Percentiles rank a stretch among this genome's conserved stretches.
Evolutionary conservation across 169 alveolate species (phyloP).

Genomic region (Babesia bovis): DNA sequence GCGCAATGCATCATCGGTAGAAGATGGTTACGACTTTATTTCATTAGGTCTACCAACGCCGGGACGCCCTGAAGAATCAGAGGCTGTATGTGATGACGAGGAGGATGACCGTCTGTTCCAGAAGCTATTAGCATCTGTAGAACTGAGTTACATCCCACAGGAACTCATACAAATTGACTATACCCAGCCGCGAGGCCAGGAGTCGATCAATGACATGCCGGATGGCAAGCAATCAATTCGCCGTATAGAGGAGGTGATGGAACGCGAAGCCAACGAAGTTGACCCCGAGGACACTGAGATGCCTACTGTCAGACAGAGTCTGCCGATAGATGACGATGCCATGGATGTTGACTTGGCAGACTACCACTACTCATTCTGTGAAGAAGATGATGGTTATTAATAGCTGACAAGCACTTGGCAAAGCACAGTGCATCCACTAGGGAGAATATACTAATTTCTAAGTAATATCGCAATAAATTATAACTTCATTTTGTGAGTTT

Average conservation of each 20-base stretch:
- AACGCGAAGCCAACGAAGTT: constrained; percentile 40
- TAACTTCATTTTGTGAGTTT: background rate
- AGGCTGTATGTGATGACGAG: constrained; percentile 1
- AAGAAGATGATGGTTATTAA: constrained; percentile 50
- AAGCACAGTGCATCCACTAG: background rate
- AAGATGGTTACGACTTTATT: constrained; percentile 8
- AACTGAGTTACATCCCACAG: constrained; percentile 33
- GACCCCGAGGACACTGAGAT: constrained; percentile 15
- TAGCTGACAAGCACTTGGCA: no score
- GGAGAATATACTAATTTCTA: background rate
- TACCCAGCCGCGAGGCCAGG: background rate
- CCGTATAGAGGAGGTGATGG: constrained; percentile 27
- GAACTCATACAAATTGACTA: constrained; percentile 47
- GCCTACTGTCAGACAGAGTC: background rate
- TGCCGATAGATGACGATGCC: background rate
- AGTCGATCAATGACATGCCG: background rate
- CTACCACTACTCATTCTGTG: constrained; percentile 67
- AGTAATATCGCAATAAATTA: background rate
- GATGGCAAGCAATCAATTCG: constrained; percentile 19
- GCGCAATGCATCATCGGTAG: constrained; percentile 27
- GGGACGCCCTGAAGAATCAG: background rate
- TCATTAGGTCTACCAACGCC: constrained; percentile 15
- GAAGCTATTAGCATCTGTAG: constrained; percentile 18
- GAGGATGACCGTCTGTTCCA: constrained; percentile 26
- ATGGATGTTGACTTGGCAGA: constrained; percentile 55